Conservation (phyloP, 176 grass and related monocot genomes). For the Aegilops speltoides region DNA sequence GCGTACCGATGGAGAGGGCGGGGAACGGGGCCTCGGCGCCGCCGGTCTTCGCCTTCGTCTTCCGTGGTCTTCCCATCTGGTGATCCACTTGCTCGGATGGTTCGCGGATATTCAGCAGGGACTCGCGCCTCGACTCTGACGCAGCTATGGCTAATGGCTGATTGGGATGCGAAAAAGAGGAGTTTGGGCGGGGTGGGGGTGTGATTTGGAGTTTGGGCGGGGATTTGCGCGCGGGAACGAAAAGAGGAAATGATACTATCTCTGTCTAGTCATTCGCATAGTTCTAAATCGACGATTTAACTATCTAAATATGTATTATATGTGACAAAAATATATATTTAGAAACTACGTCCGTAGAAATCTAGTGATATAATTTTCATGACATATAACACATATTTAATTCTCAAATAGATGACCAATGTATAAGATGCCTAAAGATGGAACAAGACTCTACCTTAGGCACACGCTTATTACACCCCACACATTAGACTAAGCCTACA, state of each 20-base stretch:
- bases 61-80: slow-evolving; percentile 40
- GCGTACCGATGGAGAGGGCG: slow-evolving; percentile 53
- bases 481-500: no score
- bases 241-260: neutral
- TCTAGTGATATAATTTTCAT: no score
- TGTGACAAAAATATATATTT: no score
- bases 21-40: neutral
- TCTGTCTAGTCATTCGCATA: no score
- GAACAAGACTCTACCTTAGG: no score
- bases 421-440: no score
- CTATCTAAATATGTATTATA: no score
- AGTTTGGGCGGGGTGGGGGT: neutral
- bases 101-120: neutral
- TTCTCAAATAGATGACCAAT: no score
- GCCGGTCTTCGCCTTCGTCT: slow-evolving; percentile 25
- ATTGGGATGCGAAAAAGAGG: neutral
- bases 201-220: slow-evolving; percentile 20
- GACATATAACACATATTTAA: no score
- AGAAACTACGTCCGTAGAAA: no score
- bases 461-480: no score
- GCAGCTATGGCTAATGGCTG: neutral
- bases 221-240: slow-evolving; percentile 6
- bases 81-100: neutral
- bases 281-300: no score
- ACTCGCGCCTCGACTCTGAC: neutral